Evolutionary conservation across 345 rosid genomes (phyloP).

Genomic region (Excoecaria cochinchinensis): DNA sequence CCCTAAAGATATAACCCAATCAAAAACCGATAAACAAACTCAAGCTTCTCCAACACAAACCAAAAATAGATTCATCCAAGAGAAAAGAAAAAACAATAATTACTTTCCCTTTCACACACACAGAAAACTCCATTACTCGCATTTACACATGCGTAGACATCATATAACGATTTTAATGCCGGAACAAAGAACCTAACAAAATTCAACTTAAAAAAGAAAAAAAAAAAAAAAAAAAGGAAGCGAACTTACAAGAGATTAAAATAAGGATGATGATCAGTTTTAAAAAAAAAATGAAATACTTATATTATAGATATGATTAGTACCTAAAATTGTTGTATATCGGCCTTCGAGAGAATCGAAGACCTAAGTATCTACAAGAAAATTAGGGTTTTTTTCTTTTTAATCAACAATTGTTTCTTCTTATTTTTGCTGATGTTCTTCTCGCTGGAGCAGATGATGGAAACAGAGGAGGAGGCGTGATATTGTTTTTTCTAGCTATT

Average conservation of each 20-base stretch:
- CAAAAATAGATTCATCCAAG: neutral
- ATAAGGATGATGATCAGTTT: neutral
- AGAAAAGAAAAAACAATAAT: neutral
- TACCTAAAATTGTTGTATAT: constrained; percentile 20
- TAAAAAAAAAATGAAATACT: neutral
- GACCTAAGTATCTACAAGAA: constrained; percentile 13
- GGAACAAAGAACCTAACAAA: neutral
- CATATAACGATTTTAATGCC: neutral
- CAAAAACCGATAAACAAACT: neutral
- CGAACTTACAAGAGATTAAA: neutral
- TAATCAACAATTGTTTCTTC: neutral
- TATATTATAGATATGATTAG: neutral
- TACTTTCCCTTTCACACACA: neutral
- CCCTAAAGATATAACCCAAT: neutral
- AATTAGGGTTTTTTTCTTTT: constrained; percentile 13
- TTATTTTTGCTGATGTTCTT: neutral
- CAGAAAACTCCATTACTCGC: neutral
- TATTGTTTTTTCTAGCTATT: neutral
- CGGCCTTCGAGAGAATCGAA: constrained; percentile 36
- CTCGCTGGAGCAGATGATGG: constrained; percentile 1
- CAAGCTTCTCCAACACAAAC: neutral
- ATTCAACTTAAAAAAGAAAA: neutral
- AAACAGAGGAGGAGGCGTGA: neutral
- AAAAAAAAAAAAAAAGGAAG: neutral
- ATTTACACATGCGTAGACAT: neutral